Conservation (phyloP, 2,329 filamentous ascomycete species). For the Fusarium bactridioides region DNA sequence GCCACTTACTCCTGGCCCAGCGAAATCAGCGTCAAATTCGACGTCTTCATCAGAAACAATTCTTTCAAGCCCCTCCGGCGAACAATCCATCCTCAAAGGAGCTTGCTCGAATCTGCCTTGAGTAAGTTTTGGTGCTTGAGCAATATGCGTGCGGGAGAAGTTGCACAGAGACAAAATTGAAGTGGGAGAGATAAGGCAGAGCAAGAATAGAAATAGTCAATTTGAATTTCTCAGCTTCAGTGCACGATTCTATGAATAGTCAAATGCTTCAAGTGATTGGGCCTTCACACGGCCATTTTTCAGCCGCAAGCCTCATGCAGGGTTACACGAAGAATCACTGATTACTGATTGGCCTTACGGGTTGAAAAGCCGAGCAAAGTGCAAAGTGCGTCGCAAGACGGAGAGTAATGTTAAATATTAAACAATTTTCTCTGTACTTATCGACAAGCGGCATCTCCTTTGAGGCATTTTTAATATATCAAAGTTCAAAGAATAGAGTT, state of each 20-base stretch:
- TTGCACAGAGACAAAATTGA: neutral
- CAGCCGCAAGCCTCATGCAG: neutral
- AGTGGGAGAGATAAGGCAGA: too few relatives aligned
- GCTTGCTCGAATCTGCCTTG: fast-evolving
- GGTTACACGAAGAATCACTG: too few relatives aligned
- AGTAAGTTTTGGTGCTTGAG: fast-evolving
- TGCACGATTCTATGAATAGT: neutral
- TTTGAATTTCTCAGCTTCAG: neutral
- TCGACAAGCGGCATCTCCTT: fast-evolving
- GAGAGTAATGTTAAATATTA: fast-evolving
- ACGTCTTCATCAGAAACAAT: neutral
- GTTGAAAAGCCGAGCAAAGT: neutral
- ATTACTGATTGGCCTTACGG: neutral
- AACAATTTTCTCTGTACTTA: fast-evolving
- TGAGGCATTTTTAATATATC: fast-evolving
- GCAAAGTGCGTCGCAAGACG: neutral
- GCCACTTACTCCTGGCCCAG: neutral
- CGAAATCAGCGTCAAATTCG: neutral
- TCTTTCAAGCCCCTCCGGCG: fast-evolving
- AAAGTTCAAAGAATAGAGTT: neutral
- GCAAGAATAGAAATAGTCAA: neutral
- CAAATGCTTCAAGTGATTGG: neutral
- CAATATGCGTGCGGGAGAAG: neutral
- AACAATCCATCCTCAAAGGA: neutral
- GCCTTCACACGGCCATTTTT: neutral